These are phyloP conservation scores for Otatea glauca DNA, from an alignment of 176 grass and related monocot species.

Conservation along the genomic window DNA sequence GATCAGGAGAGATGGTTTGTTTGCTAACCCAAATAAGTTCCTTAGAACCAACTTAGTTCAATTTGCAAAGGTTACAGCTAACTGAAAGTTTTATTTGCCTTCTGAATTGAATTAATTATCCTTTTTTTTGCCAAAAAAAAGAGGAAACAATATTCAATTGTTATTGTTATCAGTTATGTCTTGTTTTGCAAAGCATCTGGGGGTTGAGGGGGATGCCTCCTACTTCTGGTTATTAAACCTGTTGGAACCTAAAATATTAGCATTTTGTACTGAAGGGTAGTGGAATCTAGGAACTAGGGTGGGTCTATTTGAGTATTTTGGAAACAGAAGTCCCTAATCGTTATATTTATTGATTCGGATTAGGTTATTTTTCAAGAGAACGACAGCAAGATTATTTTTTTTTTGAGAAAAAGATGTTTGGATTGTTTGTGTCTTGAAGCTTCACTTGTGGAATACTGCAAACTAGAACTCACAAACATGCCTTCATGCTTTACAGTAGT, in stretches of 20 bases:
- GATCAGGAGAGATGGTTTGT: background rate
- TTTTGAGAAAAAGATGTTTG: constrained; percentile 2
- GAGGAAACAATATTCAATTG: background rate
- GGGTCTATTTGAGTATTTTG: background rate
- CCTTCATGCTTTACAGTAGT: background rate
- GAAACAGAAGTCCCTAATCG: background rate
- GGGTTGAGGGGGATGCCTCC: background rate
- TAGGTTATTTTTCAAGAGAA: constrained; percentile 4
- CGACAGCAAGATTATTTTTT: background rate
- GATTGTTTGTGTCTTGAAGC: background rate
- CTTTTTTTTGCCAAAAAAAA: background rate
- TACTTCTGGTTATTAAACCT: background rate
- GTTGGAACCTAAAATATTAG: background rate
- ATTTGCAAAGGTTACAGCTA: background rate
- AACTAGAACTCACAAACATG: background rate
- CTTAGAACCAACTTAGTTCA: background rate
- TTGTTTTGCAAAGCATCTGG: background rate
- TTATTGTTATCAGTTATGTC: background rate
- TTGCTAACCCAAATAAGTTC: background rate
- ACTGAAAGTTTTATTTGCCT: background rate
- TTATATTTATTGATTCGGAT: background rate
- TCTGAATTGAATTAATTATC: background rate
- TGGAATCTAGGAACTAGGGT: background rate
- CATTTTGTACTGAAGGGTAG: background rate
- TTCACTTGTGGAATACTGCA: background rate